phyloP scores from a whole-genome alignment of 2,329 filamentous ascomycete species.

The Calonectria crousiana region DNA sequence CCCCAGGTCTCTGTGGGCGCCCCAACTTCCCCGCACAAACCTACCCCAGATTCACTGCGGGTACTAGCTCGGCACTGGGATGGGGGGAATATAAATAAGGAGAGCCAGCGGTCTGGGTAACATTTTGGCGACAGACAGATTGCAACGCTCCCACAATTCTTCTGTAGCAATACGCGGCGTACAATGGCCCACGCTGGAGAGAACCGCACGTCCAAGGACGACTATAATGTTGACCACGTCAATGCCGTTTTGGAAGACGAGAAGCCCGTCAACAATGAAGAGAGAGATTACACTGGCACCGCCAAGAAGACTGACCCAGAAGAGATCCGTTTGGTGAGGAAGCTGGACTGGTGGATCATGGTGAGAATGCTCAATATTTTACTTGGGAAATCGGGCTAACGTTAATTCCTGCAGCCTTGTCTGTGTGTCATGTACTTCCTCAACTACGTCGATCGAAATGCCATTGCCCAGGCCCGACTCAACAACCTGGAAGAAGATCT shows the following conservation, averaged over 20 bases:
- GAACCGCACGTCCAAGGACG: conserved; percentile 27
- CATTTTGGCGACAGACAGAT: background rate
- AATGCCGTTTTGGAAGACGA: conserved; percentile 41
- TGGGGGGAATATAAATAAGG: conserved; percentile 9
- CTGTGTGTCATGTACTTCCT: conserved; percentile 59
- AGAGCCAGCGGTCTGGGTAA: background rate
- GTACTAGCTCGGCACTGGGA: conserved; percentile 21
- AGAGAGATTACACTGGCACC: conserved; percentile 53
- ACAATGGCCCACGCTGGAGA: conserved; percentile 17
- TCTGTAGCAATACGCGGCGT: conserved; percentile 15
- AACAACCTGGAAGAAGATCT: conserved; percentile 63
- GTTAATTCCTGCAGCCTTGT: conserved; percentile 32
- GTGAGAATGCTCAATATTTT: conserved; percentile 37
- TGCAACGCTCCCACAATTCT: background rate
- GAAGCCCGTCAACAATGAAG: conserved; percentile 32
- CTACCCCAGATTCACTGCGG: conserved; percentile 29
- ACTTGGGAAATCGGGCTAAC: conserved; percentile 5
- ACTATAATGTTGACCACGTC: conserved; percentile 35
- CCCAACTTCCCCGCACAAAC: conserved; percentile 29
- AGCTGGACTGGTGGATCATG: conserved; percentile 58
- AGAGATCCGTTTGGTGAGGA: conserved; percentile 55
- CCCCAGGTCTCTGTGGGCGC: conserved; percentile 26
- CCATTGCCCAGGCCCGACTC: conserved; percentile 59
- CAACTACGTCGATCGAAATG: conserved; percentile 59
- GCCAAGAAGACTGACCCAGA: conserved; percentile 53